phyloP scores from a whole-genome alignment of 805 yeast genomes.

The Metahyphopichia silvanorum region DNA sequence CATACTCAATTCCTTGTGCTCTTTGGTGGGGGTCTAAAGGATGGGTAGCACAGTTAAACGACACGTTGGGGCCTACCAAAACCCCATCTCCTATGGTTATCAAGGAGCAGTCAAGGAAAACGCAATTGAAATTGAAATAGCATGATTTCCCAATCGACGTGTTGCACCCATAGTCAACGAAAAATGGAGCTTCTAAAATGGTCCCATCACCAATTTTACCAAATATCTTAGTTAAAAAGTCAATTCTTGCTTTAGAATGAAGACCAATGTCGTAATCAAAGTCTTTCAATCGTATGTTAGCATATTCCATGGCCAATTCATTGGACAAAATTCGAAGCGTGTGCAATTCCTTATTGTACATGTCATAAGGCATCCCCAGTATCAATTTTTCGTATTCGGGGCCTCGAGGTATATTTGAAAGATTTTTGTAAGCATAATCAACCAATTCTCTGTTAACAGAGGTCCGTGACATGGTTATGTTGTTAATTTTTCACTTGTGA shows the following conservation, averaged over 20 bases:
- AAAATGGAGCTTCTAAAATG: constrained; percentile 56
- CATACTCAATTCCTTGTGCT: constrained; percentile 46
- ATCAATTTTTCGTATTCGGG: constrained; percentile 56
- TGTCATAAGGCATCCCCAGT: constrained; percentile 46
- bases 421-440: constrained; percentile 29
- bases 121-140: constrained; percentile 57
- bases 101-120: constrained; percentile 57
- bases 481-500: no score
- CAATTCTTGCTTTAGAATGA: constrained; percentile 33
- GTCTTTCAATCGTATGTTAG: constrained; percentile 28
- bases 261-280: constrained; percentile 21
- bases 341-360: constrained; percentile 23
- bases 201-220: constrained; percentile 44
- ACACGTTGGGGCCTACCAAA: constrained; percentile 60
- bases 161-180: constrained; percentile 67
- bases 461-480: constrained; percentile 14
- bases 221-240: constrained; percentile 37
- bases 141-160: constrained; percentile 52
- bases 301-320: constrained; percentile 35
- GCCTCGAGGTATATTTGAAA: constrained; percentile 30
- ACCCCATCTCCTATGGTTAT: constrained; percentile 61
- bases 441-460: constrained; percentile 32
- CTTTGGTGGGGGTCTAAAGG: constrained; percentile 51
- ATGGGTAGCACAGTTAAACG: constrained; percentile 62
- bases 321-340: constrained; percentile 27